These are phyloP conservation scores for Periconia sp. DNA, from an alignment of 2,329 filamentous ascomycete genomes.

Conservation along the genomic window DNA sequence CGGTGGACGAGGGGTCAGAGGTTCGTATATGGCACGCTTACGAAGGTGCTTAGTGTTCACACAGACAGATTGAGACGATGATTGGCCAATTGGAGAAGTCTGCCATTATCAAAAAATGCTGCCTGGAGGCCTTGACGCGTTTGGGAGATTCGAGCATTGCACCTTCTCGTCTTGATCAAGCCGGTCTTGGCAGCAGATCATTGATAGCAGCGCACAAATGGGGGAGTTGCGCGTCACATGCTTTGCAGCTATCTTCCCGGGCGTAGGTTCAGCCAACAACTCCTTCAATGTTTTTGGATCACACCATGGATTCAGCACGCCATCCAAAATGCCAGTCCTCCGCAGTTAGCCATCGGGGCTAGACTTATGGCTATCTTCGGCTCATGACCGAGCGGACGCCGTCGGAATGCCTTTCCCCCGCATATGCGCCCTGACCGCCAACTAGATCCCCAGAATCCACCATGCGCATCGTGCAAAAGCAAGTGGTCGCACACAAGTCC, in stretches of 20 bases:
- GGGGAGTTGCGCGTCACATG: not conserved
- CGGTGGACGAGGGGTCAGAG: too few species aligned
- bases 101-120: not conserved
- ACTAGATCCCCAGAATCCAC: slow-evolving; percentile 10
- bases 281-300: too few species aligned
- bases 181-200: not conserved
- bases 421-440: slow-evolving; percentile 27
- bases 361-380: slow-evolving; percentile 36
- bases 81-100: not conserved
- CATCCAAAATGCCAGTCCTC: not conserved
- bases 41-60: too few species aligned
- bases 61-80: slow-evolving; percentile 1
- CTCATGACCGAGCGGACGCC: slow-evolving; percentile 21
- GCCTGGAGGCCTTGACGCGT: not conserved
- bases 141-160: not conserved
- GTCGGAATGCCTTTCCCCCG: slow-evolving; percentile 21
- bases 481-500: slow-evolving; percentile 3
- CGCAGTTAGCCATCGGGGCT: not conserved
- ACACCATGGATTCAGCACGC: too few species aligned
- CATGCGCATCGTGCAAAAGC: slow-evolving; percentile 12
- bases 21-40: too few species aligned
- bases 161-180: not conserved
- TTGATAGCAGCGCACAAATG: too few species aligned
- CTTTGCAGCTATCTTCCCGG: not conserved
- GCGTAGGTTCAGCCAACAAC: not conserved